A percentile compares a stretch with the other conserved stretches of the same genome.
These are phyloP conservation scores for Corylus avellana DNA, from an alignment of 306 rosid species.

Conservation along the genomic window DNA sequence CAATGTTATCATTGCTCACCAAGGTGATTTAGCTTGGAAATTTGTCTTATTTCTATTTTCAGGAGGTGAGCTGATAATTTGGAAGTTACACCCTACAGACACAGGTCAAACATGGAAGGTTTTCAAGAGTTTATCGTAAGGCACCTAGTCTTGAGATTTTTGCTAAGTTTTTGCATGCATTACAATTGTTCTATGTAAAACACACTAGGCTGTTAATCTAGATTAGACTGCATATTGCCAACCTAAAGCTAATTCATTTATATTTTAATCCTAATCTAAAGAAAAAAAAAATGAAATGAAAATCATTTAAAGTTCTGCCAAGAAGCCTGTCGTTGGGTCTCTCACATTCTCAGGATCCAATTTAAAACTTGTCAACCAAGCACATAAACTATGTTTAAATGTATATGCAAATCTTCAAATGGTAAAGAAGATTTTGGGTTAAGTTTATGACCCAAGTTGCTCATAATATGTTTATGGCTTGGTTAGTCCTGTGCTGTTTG, in stretches of 20 bases:
- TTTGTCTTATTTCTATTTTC: conserved; percentile 15
- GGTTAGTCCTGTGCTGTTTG: not conserved
- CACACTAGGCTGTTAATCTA: not conserved
- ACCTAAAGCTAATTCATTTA: conserved; percentile 7
- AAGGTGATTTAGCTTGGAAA: conserved; percentile 3
- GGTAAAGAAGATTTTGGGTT: not conserved
- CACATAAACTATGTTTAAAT: not conserved
- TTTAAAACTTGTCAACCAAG: not conserved
- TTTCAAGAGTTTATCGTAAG: conserved; percentile 71
- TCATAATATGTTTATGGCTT: not conserved
- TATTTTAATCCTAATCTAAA: not conserved
- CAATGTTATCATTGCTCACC: not conserved
- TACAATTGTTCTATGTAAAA: conserved; percentile 10
- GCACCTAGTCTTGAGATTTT: conserved; percentile 15
- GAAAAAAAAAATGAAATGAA: not conserved
- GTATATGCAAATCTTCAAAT: not conserved
- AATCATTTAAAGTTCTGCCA: not conserved
- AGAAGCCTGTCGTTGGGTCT: not conserved
- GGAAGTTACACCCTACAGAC: conserved; percentile 71
- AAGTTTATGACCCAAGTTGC: not conserved
- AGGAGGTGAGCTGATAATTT: conserved; percentile 82
- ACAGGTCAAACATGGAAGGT: conserved; percentile 80
- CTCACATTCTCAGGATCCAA: not conserved
- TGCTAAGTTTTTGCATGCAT: conserved; percentile 5
- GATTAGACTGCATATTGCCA: conserved; percentile 10